phyloP scores from a whole-genome alignment of 2,329 filamentous ascomycete genomes.

The Microcyclospora tardicrescens region DNA sequence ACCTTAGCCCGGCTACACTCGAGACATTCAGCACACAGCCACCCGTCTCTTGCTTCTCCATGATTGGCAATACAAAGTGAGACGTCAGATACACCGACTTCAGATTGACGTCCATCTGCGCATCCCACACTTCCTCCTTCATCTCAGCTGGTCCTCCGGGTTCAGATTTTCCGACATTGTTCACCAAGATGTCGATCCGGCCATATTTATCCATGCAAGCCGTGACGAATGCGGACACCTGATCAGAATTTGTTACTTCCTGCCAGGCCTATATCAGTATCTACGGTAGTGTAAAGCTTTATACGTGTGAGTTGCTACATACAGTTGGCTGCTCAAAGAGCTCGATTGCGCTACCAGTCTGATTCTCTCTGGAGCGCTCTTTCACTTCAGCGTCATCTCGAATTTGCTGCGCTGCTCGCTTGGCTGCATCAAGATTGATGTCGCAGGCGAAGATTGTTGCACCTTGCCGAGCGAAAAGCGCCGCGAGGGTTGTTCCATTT shows the following conservation, averaged over 20 bases:
- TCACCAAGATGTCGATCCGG: conserved; percentile 47
- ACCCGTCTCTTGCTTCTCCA: conserved; percentile 36
- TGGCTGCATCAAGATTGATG: conserved; percentile 23
- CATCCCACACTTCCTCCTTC: conserved; percentile 38
- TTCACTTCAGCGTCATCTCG: conserved; percentile 11
- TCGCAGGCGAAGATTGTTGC: conserved; percentile 41
- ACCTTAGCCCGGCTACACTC: conserved; percentile 41
- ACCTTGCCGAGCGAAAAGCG: conserved; percentile 34
- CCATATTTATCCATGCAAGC: conserved; percentile 40
- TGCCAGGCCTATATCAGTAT: conserved; percentile 3
- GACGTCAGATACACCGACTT: conserved; percentile 43
- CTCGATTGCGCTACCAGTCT: conserved; percentile 1
- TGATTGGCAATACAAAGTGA: conserved; percentile 41
- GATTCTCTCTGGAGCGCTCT: too few relatives aligned
- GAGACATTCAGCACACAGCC: conserved; percentile 25
- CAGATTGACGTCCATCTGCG: conserved; percentile 42
- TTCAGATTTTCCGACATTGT: conserved; percentile 47
- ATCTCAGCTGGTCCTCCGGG: conserved; percentile 38
- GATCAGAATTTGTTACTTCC: conserved; percentile 40
- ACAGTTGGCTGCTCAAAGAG: conserved; percentile 13
- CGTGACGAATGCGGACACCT: conserved; percentile 41
- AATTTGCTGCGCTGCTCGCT: conserved; percentile 13
- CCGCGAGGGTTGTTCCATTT: conserved; percentile 32
- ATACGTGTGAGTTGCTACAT: neutral
- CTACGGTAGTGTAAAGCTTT: neutral